Evolutionary conservation across 2,329 filamentous ascomycete species (phyloP).

Genomic region (Chaetothyriales sp.): DNA sequence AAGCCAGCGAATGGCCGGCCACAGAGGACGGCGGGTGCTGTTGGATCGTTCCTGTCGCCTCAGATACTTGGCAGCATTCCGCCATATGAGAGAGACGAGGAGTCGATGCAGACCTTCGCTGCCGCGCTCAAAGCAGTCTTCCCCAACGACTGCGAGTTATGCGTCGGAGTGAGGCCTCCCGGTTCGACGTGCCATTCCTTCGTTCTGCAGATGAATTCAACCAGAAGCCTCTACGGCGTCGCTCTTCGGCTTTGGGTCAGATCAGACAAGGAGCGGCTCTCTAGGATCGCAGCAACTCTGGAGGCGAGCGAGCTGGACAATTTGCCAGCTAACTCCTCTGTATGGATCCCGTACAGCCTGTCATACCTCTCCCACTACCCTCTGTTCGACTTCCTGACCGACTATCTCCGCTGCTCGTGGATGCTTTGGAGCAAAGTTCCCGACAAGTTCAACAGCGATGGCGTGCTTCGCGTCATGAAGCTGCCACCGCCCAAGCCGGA

Average conservation of each 20-base stretch:
- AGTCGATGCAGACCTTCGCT: constrained; percentile 81
- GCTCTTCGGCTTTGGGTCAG: constrained; percentile 92
- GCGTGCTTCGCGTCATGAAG: constrained; percentile 91
- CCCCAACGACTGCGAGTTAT: constrained; percentile 95
- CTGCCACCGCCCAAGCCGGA: constrained; percentile 90
- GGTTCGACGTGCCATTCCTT: constrained; percentile 96
- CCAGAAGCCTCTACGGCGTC: constrained; percentile 92
- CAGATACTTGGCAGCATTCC: constrained; percentile 95
- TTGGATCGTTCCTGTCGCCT: constrained; percentile 91
- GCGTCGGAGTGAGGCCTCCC: constrained; percentile 84
- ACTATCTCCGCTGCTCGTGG: constrained; percentile 97
- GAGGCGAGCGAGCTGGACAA: constrained; percentile 89
- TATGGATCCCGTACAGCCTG: constrained; percentile 97
- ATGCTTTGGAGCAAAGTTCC: constrained; percentile 99
- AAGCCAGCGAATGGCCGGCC: constrained; percentile 81
- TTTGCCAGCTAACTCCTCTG: constrained; percentile 84
- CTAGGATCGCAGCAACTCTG: constrained; percentile 88
- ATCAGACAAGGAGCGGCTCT: constrained; percentile 90
- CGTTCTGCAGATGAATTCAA: constrained; percentile 95
- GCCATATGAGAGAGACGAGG: constrained; percentile 87
- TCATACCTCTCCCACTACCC: constrained; percentile 93
- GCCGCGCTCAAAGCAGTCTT: constrained; percentile 96
- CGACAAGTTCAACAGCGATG: constrained; percentile 94
- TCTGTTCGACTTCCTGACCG: constrained; percentile 85
- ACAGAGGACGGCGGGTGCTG: constrained; percentile 94